Conservation (phyloP, 1,284 basidiomycete species). For the Ceratobasidium papillatum region DNA sequence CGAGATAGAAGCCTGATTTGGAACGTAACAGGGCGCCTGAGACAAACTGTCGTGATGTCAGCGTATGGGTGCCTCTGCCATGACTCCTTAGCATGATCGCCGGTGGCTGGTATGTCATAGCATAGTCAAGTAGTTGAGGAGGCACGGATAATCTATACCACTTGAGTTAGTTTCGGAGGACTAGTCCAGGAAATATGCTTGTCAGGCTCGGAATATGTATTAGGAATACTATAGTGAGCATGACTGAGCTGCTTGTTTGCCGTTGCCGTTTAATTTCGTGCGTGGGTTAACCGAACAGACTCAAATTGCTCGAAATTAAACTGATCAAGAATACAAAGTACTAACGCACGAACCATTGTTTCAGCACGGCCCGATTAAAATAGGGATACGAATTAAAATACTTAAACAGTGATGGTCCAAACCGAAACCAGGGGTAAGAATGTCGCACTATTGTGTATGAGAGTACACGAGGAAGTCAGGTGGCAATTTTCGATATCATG, state of each 20-base stretch:
- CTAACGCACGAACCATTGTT: conserved; percentile 1
- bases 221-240: background rate
- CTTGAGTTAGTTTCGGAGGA: background rate
- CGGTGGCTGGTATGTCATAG: background rate
- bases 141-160: background rate
- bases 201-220: background rate
- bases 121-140: background rate
- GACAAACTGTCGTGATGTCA: background rate
- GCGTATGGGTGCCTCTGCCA: background rate
- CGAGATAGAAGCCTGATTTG: background rate
- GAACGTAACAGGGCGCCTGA: background rate
- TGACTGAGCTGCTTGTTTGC: background rate
- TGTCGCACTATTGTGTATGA: background rate
- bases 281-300: background rate
- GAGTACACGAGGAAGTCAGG: background rate
- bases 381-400: conserved; percentile 36
- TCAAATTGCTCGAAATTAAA: conserved; percentile 17
- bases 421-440: background rate
- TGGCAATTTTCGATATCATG: conserved; percentile 5
- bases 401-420: conserved; percentile 14
- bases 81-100: background rate
- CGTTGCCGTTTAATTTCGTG: background rate
- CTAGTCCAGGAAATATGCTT: background rate
- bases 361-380: conserved; percentile 12
- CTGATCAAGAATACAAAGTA: conserved; percentile 5